phyloP scores from a whole-genome alignment of 306 rosid genomes.

The Boehmeria nivea region DNA sequence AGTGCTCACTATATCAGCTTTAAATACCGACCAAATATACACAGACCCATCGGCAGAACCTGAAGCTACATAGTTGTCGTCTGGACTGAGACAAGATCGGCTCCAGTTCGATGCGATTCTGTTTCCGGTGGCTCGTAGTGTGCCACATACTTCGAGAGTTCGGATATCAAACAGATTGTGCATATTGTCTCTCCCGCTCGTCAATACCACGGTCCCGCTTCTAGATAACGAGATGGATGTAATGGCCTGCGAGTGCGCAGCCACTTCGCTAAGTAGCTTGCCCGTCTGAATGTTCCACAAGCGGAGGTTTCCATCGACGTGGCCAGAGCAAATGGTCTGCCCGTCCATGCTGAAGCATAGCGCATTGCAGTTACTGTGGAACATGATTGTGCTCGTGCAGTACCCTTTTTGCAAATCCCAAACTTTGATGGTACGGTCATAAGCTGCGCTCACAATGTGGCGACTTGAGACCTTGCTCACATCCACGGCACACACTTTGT shows the following conservation, averaged over 20 bases:
- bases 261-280: conserved; percentile 79
- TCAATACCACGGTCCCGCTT: conserved; percentile 68
- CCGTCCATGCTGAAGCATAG: conserved; percentile 87
- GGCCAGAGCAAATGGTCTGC: conserved; percentile 83
- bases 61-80: conserved; percentile 84
- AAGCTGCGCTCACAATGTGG: conserved; percentile 82
- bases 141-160: conserved; percentile 81
- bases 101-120: conserved; percentile 95
- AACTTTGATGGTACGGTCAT: conserved; percentile 91
- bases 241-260: conserved; percentile 77
- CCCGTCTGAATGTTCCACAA: conserved; percentile 87
- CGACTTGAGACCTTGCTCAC: conserved; percentile 86
- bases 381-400: conserved; percentile 82
- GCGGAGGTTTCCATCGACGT: conserved; percentile 90
- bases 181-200: conserved; percentile 92
- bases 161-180: conserved; percentile 84
- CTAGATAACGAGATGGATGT: conserved; percentile 84
- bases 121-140: conserved; percentile 67
- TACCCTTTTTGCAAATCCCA: conserved; percentile 93
- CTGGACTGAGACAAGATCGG: conserved; percentile 94
- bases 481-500: conserved; percentile 96
- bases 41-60: conserved; percentile 91
- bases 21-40: conserved; percentile 71
- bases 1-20: conserved; percentile 69
- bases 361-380: conserved; percentile 81